A percentile compares a stretch with the other conserved stretches of the same genome.
Conservation (phyloP, 371 early-diverging fungal species). For the Mycotypha africana region DNA sequence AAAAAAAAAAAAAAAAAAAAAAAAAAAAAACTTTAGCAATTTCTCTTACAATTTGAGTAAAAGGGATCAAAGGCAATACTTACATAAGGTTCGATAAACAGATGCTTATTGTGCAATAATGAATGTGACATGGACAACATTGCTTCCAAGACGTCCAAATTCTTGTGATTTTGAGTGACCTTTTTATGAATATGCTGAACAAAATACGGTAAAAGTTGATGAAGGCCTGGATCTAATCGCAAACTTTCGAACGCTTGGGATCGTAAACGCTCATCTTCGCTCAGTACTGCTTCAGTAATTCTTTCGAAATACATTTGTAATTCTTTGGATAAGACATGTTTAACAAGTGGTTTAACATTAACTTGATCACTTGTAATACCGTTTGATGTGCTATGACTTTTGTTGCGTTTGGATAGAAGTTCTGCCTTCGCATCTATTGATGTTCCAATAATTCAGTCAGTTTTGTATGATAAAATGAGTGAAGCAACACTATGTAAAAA, state of each 20-base stretch:
- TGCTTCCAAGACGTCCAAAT: conserved; percentile 61
- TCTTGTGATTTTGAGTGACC: conserved; percentile 73
- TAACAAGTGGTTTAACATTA: conserved; percentile 79
- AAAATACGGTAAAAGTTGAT: conserved; percentile 98
- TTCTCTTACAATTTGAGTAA: too few relatives aligned
- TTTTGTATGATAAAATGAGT: not conserved
- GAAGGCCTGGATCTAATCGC: conserved; percentile 91
- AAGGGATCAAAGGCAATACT: too few relatives aligned
- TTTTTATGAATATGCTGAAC: conserved; percentile 92
- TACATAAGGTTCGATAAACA: conserved; percentile 98
- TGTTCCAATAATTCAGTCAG: not conserved
- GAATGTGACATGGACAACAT: conserved; percentile 84
- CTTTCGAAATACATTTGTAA: conserved; percentile 96
- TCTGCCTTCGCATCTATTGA: conserved; percentile 50
- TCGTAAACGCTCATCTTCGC: conserved; percentile 66
- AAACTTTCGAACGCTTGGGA: conserved; percentile 86
- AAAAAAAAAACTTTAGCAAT: too few relatives aligned
- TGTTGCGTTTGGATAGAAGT: conserved; percentile 47
- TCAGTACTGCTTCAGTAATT: conserved; percentile 82
- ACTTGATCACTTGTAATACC: conserved; percentile 47
- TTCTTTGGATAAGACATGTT: conserved; percentile 94
- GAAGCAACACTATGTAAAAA: too few relatives aligned
- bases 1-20: too few relatives aligned
- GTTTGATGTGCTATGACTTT: conserved; percentile 31
- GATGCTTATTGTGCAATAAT: conserved; percentile 83